A percentile compares a stretch with the other conserved stretches of the same genome.
These are phyloP conservation scores for Fusarium sp. DNA, from an alignment of 2,329 filamentous ascomycete genomes.

Conservation along the genomic window DNA sequence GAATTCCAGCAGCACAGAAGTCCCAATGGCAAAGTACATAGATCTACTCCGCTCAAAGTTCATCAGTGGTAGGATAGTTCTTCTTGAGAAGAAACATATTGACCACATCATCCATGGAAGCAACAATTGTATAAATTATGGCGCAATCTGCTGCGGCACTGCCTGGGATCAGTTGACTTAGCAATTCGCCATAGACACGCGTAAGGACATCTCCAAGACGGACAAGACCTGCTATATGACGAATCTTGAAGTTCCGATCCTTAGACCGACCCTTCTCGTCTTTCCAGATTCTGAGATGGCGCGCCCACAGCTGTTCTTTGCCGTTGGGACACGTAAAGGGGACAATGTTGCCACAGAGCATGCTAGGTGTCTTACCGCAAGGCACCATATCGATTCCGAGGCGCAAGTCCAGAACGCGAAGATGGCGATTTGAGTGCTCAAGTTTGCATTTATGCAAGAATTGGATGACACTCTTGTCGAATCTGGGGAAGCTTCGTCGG, in stretches of 20 bases:
- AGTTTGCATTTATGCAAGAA: neutral
- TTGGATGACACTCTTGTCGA: neutral
- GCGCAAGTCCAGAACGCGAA: slow-evolving; percentile 11
- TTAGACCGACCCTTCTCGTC: neutral
- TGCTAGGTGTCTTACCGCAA: slow-evolving; percentile 14
- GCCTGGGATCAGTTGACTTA: neutral
- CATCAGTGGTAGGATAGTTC: neutral
- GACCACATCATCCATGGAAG: slow-evolving; percentile 24
- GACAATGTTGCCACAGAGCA: slow-evolving; percentile 30
- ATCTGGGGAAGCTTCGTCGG: neutral
- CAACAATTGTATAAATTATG: slow-evolving; percentile 4
- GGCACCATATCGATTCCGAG: slow-evolving; percentile 7
- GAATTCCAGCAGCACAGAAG: slow-evolving; percentile 5
- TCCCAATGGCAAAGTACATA: neutral
- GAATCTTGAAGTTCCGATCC: slow-evolving; percentile 1
- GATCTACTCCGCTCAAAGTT: slow-evolving; percentile 22
- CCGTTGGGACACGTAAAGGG: slow-evolving; percentile 21
- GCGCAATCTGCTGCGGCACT: neutral
- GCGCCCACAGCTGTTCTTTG: slow-evolving; percentile 28
- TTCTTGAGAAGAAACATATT: slow-evolving; percentile 3
- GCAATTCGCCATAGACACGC: slow-evolving; percentile 10
- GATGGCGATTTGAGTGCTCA: slow-evolving; percentile 16
- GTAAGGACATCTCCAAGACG: slow-evolving; percentile 33
- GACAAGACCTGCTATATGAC: slow-evolving; percentile 31
- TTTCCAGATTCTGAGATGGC: neutral